Evolutionary conservation across 148 eudicot species (phyloP), one percentile per base, ranked within the genome.

Genomic region (Amaranthus cruentus): DNA sequence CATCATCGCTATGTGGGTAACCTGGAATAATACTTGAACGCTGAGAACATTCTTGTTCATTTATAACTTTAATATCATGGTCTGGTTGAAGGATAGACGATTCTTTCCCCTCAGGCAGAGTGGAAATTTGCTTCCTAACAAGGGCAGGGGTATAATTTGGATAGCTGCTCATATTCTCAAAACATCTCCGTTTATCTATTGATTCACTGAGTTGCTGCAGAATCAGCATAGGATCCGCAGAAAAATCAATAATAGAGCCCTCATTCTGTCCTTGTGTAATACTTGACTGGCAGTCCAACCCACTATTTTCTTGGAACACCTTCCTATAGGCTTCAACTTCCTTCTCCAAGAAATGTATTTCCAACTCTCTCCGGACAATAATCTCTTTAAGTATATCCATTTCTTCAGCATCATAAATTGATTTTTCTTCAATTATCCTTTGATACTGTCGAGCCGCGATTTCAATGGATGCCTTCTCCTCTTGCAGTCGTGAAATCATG

Each of bases 381-480:
- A 95, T 92, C 83, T 91, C 99, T 81, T 90, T 87, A 66, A 90
- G 90, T 76, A 95, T 83, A 76, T 86, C 77, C 99, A 92, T 95
- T 84, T 95, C 97, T 79, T 92, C 99, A 48, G 86, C 90, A 74
- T 95, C 99, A 82, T 87, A 92, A 60, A 86, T 81, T 18, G 97
- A 90, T 70, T 92, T 95, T 68, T 95, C 97, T 83, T 95, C 99
- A 65, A 92, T 72, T 47, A 91, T 90, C 84, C 99, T 90, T 75
- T 90, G 94, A 80, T 88, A 91, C 69, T 95, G 99, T 8, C 92
- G 89, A 69, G 97, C 93, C 80, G 92, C 97, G 87, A 95, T 90
- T 83, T 88, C 97, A 54, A 91, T 74, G 46, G 96, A 84, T 73
- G 94, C 97, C 80, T 95, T 95, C 84, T 95, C 99, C 73, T 91